phyloP scores from a whole-genome alignment of 208 protist genomes.

The Wallacemonas collosoma region DNA sequence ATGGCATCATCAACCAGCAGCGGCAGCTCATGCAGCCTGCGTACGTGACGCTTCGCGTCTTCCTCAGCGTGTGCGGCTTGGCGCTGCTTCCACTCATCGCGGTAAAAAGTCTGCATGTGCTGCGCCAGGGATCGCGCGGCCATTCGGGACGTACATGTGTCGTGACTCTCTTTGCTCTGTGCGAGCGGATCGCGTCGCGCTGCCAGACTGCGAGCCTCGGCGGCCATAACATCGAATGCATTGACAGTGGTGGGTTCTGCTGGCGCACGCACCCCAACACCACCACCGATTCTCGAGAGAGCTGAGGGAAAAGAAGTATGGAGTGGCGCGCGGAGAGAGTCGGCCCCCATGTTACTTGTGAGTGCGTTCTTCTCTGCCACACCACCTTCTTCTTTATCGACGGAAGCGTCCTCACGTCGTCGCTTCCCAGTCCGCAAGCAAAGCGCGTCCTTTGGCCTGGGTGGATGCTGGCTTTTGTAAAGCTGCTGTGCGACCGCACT shows the following conservation, averaged over 20 bases:
- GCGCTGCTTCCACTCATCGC: background rate
- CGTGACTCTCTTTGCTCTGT: background rate
- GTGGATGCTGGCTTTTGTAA: constrained; percentile 1
- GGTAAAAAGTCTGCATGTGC: background rate
- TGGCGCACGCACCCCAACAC: background rate
- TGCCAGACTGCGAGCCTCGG: background rate
- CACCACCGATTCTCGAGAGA: background rate
- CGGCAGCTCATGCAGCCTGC: constrained; percentile 20
- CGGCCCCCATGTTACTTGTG: no score
- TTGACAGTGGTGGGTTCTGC: background rate
- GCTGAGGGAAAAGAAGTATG: no score
- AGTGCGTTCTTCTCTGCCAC: background rate
- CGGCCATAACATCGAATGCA: constrained; percentile 4
- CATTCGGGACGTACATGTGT: no score
- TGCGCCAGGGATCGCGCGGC: background rate
- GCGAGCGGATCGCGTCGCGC: background rate
- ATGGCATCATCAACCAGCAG: constrained; percentile 43
- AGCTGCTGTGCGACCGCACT: constrained; percentile 4
- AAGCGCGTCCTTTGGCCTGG: background rate
- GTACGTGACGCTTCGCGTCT: background rate
- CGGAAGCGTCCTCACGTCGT: background rate
- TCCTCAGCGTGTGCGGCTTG: background rate
- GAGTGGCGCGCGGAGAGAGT: no score
- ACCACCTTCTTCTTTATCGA: background rate
- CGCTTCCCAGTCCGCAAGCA: constrained; percentile 9